Evolutionary conservation across 352 stramenopile genomes (phyloP), one percentile per base, ranked within the genome.

Genomic region (Phytophthora colocasiae): DNA sequence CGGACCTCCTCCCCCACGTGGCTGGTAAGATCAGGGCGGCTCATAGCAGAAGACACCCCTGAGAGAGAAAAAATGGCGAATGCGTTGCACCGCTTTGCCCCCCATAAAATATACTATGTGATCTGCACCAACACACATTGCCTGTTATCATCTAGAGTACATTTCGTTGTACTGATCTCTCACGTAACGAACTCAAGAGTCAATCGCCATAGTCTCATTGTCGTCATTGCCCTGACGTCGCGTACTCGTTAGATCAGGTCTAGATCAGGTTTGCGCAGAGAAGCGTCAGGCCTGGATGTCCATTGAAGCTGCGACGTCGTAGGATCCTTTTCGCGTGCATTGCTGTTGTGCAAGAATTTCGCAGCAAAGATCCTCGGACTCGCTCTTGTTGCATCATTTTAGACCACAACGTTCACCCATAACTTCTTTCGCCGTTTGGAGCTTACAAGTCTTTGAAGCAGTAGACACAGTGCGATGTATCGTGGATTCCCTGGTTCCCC

Each of bases 401-500:
- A 43, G 38, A 43, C 22, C 38, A 3, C 31, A 43, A 12, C 9
- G 38, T 5, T 7, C 15, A 15, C 17, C 29, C 58, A 66, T 24
- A 66, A 61, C 58, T 10, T 49, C 29, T 40, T 64, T 65, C 39
- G 29, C 57, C 57, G 10, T 38, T 9, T 17, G 14, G 17, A 58
- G 39, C 24, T 24, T 19, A 44, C 36, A 41, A 41, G 40, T 41
- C n/a, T 50, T 51, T n/a, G 24, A 17, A 17, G 15, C 36, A 41
- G 36, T 31, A 61, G 24, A 14, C 45, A 26, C 39, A 67, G 12
- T 12, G 6, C 36, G 9, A 43, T 68, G 50, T 52, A 62, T 27
- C 31, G 44, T 8, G 40, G 43, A 38, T 66, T 46, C 14, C 50
- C 59, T 45, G 51, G 59, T 39, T 68, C 59, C 1, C 50, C 50